Percentiles rank a stretch among this genome's conserved stretches.
phyloP scores from a whole-genome alignment of 2,329 filamentous ascomycete genomes.

The Knoxdaviesia capensis region DNA sequence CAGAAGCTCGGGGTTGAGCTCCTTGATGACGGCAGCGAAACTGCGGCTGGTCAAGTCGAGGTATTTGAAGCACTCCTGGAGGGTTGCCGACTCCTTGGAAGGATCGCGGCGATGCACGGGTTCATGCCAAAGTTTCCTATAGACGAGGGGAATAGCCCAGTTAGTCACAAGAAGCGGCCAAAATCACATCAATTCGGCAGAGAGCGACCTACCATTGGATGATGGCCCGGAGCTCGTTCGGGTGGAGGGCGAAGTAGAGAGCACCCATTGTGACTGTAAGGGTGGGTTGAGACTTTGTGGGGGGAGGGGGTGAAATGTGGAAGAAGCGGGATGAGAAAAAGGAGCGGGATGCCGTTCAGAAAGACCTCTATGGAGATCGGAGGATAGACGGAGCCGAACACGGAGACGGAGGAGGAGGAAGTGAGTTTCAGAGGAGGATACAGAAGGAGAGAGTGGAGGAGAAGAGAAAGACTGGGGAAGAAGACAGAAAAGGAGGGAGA shows the following conservation, averaged over 20 bases:
- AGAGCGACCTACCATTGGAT: slow-evolving; percentile 55
- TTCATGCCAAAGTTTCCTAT: slow-evolving; percentile 91
- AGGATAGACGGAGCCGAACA: background rate
- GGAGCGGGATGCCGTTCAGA: background rate
- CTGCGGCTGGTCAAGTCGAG: slow-evolving; percentile 80
- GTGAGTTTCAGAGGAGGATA: background rate
- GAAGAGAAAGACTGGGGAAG: background rate
- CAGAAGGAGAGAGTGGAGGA: background rate
- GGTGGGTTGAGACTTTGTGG: background rate
- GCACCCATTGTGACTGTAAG: slow-evolving; percentile 30
- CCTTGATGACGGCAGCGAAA: slow-evolving; percentile 83
- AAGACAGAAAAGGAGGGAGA: background rate
- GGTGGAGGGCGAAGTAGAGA: slow-evolving; percentile 57
- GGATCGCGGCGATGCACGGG: slow-evolving; percentile 71
- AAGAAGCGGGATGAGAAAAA: background rate
- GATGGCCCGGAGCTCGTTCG: slow-evolving; percentile 58
- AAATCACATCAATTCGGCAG: background rate
- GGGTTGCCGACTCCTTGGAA: slow-evolving; percentile 50
- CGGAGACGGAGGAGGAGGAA: background rate
- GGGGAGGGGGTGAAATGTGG: background rate
- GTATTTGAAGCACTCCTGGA: slow-evolving; percentile 70
- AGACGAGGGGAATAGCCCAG: slow-evolving; percentile 1
- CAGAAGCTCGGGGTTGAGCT: slow-evolving; percentile 84
- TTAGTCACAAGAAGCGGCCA: background rate
- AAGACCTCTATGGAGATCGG: background rate